These are phyloP conservation scores for Serendipita sp. DNA, from an alignment of 768 basidiomycete genomes.

Conservation along the genomic window DNA sequence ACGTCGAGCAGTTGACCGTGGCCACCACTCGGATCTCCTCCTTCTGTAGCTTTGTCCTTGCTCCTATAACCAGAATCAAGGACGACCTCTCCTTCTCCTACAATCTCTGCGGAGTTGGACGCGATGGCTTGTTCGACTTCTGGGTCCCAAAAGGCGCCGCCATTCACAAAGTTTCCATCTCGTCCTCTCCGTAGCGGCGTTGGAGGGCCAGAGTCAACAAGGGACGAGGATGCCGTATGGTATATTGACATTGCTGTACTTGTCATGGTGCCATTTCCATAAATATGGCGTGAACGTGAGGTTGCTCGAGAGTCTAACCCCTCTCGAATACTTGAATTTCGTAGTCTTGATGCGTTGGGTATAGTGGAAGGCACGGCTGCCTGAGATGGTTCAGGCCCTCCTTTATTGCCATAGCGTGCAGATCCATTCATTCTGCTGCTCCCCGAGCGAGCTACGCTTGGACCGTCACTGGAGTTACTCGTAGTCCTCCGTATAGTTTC, in stretches of 20 bases:
- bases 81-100: background rate
- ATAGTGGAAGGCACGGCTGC: conserved; percentile 2
- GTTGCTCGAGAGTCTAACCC: conserved; percentile 28
- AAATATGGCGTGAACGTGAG: conserved; percentile 24
- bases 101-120: conserved; percentile 24
- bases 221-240: conserved; percentile 67
- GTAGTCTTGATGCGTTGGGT: background rate
- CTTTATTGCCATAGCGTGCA: background rate
- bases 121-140: conserved; percentile 23
- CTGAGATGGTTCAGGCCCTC: background rate
- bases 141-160: conserved; percentile 3
- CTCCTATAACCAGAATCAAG: background rate
- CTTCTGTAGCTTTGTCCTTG: background rate
- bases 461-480: conserved; percentile 5
- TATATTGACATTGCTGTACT: conserved; percentile 50
- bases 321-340: background rate
- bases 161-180: background rate
- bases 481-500: background rate
- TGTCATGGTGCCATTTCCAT: conserved; percentile 31
- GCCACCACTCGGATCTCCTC: background rate
- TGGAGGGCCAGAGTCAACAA: conserved; percentile 30
- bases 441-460: background rate
- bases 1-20: background rate
- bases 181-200: background rate
- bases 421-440: background rate